Percentiles rank a stretch among this genome's conserved stretches.
These are phyloP conservation scores for Solanum acaule DNA, from an alignment of 257 asterid genomes.

Conservation along the genomic window DNA sequence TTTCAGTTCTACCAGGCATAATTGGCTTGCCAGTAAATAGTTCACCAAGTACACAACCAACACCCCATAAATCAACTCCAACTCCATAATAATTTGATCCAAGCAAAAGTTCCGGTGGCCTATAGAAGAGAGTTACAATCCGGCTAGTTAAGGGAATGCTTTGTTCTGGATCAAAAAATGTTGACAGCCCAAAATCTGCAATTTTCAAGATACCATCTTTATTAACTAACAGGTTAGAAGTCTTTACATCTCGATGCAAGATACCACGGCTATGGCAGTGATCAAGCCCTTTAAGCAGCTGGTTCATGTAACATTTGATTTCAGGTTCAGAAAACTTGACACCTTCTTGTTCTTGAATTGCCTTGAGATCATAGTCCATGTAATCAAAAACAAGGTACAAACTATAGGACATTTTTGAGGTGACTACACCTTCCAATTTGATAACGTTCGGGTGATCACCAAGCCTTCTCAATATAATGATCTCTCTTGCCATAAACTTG, in stretches of 20 bases:
- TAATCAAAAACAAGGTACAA: not conserved
- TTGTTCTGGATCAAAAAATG: not conserved
- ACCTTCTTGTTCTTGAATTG: not conserved
- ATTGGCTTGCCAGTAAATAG: not conserved
- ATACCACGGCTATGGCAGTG: too few species aligned
- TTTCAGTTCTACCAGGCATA: not conserved
- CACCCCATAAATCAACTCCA: not conserved
- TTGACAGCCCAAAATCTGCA: not conserved
- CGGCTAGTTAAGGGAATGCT: not conserved
- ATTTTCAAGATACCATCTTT: not conserved
- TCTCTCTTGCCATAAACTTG: not conserved
- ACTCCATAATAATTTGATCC: not conserved
- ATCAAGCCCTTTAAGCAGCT: not conserved
- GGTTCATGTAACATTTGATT: not conserved
- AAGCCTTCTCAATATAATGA: not conserved
- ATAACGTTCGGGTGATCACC: not conserved
- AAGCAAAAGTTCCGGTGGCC: not conserved
- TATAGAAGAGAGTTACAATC: not conserved
- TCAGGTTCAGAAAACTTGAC: not conserved
- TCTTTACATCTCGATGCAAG: not conserved
- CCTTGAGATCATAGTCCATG: not conserved
- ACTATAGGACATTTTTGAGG: not conserved
- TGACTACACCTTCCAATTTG: not conserved
- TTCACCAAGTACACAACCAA: not conserved
- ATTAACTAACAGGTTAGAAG: not conserved